phyloP scores from a whole-genome alignment of 1,139 yeast species.

The Groenewaldozyma auringiensis region DNA sequence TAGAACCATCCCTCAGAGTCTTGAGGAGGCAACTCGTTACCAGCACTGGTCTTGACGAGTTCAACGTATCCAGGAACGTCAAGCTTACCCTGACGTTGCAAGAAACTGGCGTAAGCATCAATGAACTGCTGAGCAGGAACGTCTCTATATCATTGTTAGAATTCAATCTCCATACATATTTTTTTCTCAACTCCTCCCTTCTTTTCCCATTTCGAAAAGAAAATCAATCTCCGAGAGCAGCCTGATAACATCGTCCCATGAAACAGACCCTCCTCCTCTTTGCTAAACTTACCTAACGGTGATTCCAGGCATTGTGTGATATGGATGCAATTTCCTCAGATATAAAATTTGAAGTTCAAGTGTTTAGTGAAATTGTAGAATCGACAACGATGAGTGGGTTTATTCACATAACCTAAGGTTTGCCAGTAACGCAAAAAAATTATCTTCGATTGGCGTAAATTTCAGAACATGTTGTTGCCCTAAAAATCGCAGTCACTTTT shows the following conservation, averaged over 20 bases:
- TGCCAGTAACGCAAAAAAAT: no score
- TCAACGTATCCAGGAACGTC: slow-evolving; percentile 99
- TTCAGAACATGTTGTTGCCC: background rate
- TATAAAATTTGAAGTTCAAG: background rate
- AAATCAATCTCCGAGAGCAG: no score
- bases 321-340: slow-evolving; percentile 7
- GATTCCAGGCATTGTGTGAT: slow-evolving; percentile 85
- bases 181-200: no score
- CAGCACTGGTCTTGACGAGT: slow-evolving; percentile 97
- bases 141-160: slow-evolving; percentile 51
- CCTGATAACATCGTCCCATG: background rate
- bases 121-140: slow-evolving; percentile 99
- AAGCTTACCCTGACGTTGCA: slow-evolving; percentile 99
- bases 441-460: background rate
- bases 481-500: background rate
- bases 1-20: slow-evolving; percentile 99
- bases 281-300: slow-evolving; percentile 79
- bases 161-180: no score
- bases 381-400: background rate
- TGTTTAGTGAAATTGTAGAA: background rate
- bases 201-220: slow-evolving; percentile 5
- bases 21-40: slow-evolving; percentile 99
- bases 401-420: no score
- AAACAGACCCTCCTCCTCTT: background rate
- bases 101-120: slow-evolving; percentile 98